Percentiles rank a stretch among this genome's conserved stretches.
Conservation (phyloP, 192 early-diverging fungal genomes). For the Coemansia sp. region DNA sequence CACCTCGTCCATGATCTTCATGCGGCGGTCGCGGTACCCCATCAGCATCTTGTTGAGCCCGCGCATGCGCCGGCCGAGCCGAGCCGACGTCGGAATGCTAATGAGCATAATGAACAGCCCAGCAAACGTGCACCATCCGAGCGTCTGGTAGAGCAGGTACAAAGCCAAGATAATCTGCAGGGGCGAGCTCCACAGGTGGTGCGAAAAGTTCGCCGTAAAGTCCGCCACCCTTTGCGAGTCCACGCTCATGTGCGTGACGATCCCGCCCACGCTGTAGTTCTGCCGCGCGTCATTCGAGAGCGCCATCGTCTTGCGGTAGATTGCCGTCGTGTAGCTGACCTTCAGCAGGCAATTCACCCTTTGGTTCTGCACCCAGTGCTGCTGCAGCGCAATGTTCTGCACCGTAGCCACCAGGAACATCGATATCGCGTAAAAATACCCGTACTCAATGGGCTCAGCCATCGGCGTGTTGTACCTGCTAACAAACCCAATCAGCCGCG, state of each 20-base stretch:
- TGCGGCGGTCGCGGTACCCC: conserved; percentile 64
- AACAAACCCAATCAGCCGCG: conserved; percentile 70
- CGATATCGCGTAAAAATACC: conserved; percentile 75
- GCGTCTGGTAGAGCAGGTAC: conserved; percentile 76
- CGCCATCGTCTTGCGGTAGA: conserved; percentile 85
- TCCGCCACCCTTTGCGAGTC: conserved; percentile 74
- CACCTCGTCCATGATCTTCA: conserved; percentile 70
- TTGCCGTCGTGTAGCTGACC: conserved; percentile 78
- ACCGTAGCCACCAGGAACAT: conserved; percentile 82
- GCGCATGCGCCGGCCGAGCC: conserved; percentile 70
- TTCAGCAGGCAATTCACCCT: conserved; percentile 79
- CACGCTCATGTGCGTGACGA: conserved; percentile 74
- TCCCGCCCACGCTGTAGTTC: conserved; percentile 81
- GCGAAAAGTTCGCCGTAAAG: conserved; percentile 67
- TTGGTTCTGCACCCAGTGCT: conserved; percentile 90
- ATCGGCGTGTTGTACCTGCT: conserved; percentile 58
- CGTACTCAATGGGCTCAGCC: conserved; percentile 69
- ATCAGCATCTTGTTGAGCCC: conserved; percentile 83
- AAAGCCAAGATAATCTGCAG: conserved; percentile 83
- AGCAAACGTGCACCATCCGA: conserved; percentile 82
- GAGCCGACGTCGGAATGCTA: conserved; percentile 81
- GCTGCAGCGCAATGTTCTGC: conserved; percentile 86
- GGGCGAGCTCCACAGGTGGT: conserved; percentile 82
- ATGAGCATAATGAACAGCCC: conserved; percentile 84
- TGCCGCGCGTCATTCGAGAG: conserved; percentile 85